Conservation (phyloP, 179 eudicot genomes). For the Beta macrorhiza region DNA sequence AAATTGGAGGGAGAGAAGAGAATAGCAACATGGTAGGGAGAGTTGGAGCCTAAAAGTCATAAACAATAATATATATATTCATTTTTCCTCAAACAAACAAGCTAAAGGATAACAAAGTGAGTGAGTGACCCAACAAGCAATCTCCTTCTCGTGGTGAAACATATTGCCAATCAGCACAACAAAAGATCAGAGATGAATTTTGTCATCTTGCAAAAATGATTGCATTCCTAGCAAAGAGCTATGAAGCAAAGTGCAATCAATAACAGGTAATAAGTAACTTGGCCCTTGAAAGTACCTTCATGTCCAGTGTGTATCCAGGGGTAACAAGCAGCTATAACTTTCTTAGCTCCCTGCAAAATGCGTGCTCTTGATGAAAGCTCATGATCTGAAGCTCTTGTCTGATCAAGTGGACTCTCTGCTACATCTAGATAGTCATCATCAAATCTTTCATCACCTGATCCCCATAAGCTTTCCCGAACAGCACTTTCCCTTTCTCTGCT, state of each 20-base stretch:
- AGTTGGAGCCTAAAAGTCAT: not conserved
- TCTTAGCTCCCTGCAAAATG: slow-evolving; percentile 49
- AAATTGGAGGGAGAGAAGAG: not conserved
- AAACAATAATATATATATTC: not conserved
- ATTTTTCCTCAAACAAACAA: not conserved
- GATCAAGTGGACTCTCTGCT: slow-evolving; percentile 48
- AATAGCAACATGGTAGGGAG: not conserved
- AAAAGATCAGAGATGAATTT: not conserved
- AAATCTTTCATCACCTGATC: slow-evolving; percentile 62
- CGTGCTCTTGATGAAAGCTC: slow-evolving; percentile 54
- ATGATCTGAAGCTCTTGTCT: slow-evolving; percentile 44
- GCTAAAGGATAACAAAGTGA: not conserved
- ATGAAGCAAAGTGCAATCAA: not conserved
- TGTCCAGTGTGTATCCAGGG: slow-evolving; percentile 92
- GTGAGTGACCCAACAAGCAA: not conserved
- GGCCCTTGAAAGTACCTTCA: slow-evolving; percentile 57
- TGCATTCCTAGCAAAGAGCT: not conserved
- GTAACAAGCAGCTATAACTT: slow-evolving; percentile 78
- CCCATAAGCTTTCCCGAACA: slow-evolving; percentile 94
- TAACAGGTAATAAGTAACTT: not conserved
- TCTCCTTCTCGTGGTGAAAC: not conserved
- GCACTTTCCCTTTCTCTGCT: slow-evolving; percentile 88
- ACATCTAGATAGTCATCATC: slow-evolving; percentile 54
- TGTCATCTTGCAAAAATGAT: not conserved
- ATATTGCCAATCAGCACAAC: not conserved